These are phyloP conservation scores for Emiliania huxleyi DNA, from an alignment of 78 protist genomes.

Conservation along the genomic window DNA sequence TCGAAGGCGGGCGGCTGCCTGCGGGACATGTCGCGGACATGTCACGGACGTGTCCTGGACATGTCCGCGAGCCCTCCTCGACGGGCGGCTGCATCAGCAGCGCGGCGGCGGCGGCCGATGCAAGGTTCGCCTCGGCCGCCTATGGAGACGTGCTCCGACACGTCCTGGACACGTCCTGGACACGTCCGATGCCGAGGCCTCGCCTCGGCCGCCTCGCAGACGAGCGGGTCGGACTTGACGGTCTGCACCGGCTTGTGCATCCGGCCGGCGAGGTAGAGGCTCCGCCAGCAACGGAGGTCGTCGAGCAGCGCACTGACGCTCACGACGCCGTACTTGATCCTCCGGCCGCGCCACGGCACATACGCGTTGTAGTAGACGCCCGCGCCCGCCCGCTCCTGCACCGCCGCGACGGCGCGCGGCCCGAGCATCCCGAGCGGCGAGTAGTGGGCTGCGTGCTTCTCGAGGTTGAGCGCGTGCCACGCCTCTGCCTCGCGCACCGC, in stretches of 20 bases:
- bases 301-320: background rate
- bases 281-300: background rate
- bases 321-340: slow-evolving; percentile 6
- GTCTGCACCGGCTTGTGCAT: background rate
- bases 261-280: background rate
- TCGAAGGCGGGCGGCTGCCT: background rate
- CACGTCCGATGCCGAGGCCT: no score
- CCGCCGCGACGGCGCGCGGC: background rate
- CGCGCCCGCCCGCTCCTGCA: background rate
- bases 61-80: no score
- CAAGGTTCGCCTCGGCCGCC: background rate
- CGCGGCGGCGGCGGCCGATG: background rate
- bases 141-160: no score
- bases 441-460: background rate
- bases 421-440: background rate
- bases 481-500: background rate
- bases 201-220: background rate
- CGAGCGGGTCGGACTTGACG: no score
- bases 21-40: no score
- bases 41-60: no score
- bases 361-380: background rate
- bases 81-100: background rate
- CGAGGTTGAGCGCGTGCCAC: background rate
- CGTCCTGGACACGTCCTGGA: no score
- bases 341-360: background rate